These are phyloP conservation scores for Colletotrichum falcatum DNA, from an alignment of 2,329 filamentous ascomycete species.

Conservation along the genomic window DNA sequence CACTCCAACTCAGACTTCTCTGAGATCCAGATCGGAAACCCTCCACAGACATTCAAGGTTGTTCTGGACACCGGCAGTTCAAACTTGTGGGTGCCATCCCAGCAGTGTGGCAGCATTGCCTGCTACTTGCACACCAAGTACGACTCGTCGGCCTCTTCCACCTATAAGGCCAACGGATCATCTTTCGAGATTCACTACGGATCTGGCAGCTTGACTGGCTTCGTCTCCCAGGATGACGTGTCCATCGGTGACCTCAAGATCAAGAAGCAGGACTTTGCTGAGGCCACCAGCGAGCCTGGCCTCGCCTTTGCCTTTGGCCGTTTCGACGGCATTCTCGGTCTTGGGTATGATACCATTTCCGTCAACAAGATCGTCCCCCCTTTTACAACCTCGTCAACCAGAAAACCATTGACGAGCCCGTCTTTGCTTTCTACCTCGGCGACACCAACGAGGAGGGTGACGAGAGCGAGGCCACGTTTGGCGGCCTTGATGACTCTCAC, in stretches of 20 bases:
- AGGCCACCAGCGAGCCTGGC: slow-evolving; percentile 95
- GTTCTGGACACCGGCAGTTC: slow-evolving; percentile 98
- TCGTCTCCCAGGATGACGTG: slow-evolving; percentile 89
- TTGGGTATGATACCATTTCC: slow-evolving; percentile 96
- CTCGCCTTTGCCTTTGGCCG: slow-evolving; percentile 97
- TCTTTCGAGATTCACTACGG: slow-evolving; percentile 95
- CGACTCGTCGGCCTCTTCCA: slow-evolving; percentile 88
- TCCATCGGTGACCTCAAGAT: slow-evolving; percentile 90
- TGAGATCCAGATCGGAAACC: slow-evolving; percentile 91
- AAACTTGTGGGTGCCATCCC: slow-evolving; percentile 97
- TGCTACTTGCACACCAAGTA: slow-evolving; percentile 99
- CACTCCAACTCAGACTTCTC: slow-evolving; percentile 81
- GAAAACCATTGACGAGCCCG: slow-evolving; percentile 87
- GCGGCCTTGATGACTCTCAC: slow-evolving; percentile 86
- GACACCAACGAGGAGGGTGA: slow-evolving; percentile 75
- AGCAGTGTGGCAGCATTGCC: slow-evolving; percentile 91
- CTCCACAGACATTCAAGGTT: slow-evolving; percentile 97
- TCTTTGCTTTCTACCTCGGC: slow-evolving; percentile 97
- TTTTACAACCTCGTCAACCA: slow-evolving; percentile 98
- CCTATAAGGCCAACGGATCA: slow-evolving; percentile 94
- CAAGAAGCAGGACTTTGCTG: slow-evolving; percentile 93
- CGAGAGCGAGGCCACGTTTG: slow-evolving; percentile 89
- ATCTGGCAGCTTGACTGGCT: slow-evolving; percentile 92
- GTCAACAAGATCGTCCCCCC: slow-evolving; percentile 95
- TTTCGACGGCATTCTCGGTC: slow-evolving; percentile 95